Base-by-base conservation (phyloP, 768 basidiomycete species). In the Macrolepiota fuliginosa region DNA sequence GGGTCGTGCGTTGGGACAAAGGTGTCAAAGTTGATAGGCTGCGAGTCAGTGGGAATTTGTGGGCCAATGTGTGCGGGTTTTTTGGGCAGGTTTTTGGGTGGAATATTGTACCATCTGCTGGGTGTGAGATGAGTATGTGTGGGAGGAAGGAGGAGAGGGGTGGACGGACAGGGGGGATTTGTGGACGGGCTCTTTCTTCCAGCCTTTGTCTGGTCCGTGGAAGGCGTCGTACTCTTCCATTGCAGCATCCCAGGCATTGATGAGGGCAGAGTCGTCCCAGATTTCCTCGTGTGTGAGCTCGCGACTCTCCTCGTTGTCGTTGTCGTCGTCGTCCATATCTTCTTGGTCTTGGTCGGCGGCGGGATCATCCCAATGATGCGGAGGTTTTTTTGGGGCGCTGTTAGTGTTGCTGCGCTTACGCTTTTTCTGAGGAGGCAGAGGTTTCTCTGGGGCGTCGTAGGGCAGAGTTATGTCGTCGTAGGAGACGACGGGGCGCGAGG, bases 251-350 rank as follows among this genome's bases (percentile, higher is more conserved):
- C 92, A 93, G 19, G 92, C 92, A 56, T 89, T 81, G 49, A 94
- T 83, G 64, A 94, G 81, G 3, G 89, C 90, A 37, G 89, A 88
- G 70, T 94, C 92, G 65, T 94, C 92, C 92, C 92, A 94, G 39
- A 92, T 86, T 67, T 94, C 91, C 52, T 86, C 82, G 36, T 88
- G 81, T 9, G 87, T 84, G 61, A 92, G 78, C 58, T 85, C 79
- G 27, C 87, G 79, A 64, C 87, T 86, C 67, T 88, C 84, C 35
- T 80, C 78, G 25, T 32, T 7, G 29, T 80, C 77, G 11, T 77
- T 77, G 36, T 80, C 78, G 27, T 80, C 78, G 27, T 80, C 77
- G 11, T 77, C 77, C 2, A 70, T 72, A 5, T 71, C 51, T 39
- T 25, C 53, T 61, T 66, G 65, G 17, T 19, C 46, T 37, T 29